Evolutionary conservation across 2,329 filamentous ascomycete genomes (phyloP).

Genomic region (Dactylellina leptospora): DNA sequence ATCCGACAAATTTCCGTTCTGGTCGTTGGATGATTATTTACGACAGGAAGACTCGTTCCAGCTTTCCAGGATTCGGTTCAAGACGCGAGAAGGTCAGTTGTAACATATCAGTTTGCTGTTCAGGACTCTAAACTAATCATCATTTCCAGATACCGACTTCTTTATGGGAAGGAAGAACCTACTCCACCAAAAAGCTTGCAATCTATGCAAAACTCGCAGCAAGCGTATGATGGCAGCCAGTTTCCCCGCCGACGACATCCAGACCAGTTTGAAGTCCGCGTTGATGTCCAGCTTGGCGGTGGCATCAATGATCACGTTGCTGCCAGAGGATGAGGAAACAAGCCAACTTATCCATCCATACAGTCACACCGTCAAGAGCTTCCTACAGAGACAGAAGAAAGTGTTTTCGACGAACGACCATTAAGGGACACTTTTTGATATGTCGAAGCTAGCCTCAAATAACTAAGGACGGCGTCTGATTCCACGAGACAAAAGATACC

Average conservation of each 20-base stretch:
- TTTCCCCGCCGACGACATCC: slow-evolving; percentile 42
- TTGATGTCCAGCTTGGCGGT: slow-evolving; percentile 47
- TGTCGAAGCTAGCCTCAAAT: too few relatives aligned
- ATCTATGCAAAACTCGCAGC: slow-evolving; percentile 43
- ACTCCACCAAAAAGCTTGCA: slow-evolving; percentile 24
- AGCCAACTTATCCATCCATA: slow-evolving; percentile 52
- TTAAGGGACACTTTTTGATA: not conserved
- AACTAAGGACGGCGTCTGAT: not conserved
- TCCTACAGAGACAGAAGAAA: slow-evolving; percentile 39
- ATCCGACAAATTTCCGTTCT: slow-evolving; percentile 47
- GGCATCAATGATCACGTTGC: slow-evolving; percentile 42
- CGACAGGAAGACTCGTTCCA: slow-evolving; percentile 44
- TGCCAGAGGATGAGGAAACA: slow-evolving; percentile 44
- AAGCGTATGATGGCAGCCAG: slow-evolving; percentile 38
- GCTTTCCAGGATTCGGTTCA: slow-evolving; percentile 44
- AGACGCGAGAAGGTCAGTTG: slow-evolving; percentile 42
- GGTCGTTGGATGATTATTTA: slow-evolving; percentile 46
- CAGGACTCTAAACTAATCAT: slow-evolving; percentile 1
- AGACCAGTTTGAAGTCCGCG: slow-evolving; percentile 41
- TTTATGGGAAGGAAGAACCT: slow-evolving; percentile 43
- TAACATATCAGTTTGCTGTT: not conserved
- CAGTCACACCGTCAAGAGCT: slow-evolving; percentile 46
- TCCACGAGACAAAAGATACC: slow-evolving; percentile 8
- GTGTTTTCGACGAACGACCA: slow-evolving; percentile 7
- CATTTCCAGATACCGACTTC: slow-evolving; percentile 33